These are phyloP conservation scores for Flammula alnicola DNA, from an alignment of 1,284 basidiomycete species.

Conservation along the genomic window DNA sequence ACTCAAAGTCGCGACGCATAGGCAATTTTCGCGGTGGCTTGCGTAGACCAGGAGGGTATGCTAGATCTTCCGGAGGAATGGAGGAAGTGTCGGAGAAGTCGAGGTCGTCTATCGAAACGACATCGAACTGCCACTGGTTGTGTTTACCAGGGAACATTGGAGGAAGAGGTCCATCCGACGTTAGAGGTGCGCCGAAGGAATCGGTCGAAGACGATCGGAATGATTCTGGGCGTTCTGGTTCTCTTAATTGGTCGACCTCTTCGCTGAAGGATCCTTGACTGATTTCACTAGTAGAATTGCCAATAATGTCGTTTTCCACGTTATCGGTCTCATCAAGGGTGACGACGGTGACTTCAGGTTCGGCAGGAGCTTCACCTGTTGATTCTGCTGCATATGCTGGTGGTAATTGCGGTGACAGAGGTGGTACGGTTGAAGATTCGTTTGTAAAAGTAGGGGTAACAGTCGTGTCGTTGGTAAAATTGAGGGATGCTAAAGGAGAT, in stretches of 20 bases:
- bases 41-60: slow-evolving; percentile 56
- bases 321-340: neutral
- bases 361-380: neutral
- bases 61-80: slow-evolving; percentile 40
- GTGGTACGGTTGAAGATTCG: neutral
- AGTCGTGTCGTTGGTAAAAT: neutral
- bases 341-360: neutral
- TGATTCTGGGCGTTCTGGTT: slow-evolving; percentile 36
- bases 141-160: slow-evolving; percentile 37
- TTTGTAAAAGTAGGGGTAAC: neutral
- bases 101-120: slow-evolving; percentile 75
- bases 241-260: slow-evolving; percentile 9
- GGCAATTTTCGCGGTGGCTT: slow-evolving; percentile 64
- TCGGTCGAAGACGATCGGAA: slow-evolving; percentile 56
- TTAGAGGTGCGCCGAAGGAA: slow-evolving; percentile 58
- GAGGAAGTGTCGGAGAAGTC: slow-evolving; percentile 77
- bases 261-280: slow-evolving; percentile 11
- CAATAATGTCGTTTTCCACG: neutral
- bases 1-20: slow-evolving; percentile 76
- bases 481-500: slow-evolving; percentile 6
- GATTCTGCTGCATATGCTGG: no score
- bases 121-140: slow-evolving; percentile 62
- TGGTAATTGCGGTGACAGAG: no score
- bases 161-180: slow-evolving; percentile 35
- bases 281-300: neutral